phyloP scores from a whole-genome alignment of 441 rosid genomes.

The Erodium chrysanthum region DNA sequence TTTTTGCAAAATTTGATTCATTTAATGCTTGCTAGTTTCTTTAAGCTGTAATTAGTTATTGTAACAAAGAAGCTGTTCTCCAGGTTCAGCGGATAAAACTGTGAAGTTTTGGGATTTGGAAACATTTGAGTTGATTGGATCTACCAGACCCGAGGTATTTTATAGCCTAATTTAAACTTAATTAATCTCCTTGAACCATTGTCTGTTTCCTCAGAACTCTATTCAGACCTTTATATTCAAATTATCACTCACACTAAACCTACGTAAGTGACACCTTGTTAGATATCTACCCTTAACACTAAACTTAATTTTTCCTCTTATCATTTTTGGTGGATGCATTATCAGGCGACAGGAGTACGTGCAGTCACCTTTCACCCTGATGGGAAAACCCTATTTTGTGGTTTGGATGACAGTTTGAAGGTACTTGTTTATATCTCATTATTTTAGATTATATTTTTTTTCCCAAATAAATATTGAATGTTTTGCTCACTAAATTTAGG shows the following conservation, averaged over 20 bases:
- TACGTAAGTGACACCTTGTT: not conserved
- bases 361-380: slow-evolving; percentile 72
- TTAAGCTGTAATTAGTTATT: not conserved
- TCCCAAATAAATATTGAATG: slow-evolving; percentile 11
- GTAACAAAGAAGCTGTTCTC: slow-evolving; percentile 21
- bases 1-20: no score
- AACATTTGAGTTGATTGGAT: slow-evolving; percentile 89
- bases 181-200: not conserved
- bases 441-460: slow-evolving; percentile 3
- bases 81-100: slow-evolving; percentile 94
- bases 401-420: slow-evolving; percentile 79
- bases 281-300: not conserved
- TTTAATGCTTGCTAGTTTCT: not conserved
- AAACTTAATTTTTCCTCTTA: no score
- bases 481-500: slow-evolving; percentile 35
- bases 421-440: slow-evolving; percentile 32
- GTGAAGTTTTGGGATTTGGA: slow-evolving; percentile 97
- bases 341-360: slow-evolving; percentile 70
- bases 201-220: not conserved
- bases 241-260: not conserved
- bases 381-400: slow-evolving; percentile 81
- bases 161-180: not conserved
- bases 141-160: slow-evolving; percentile 83
- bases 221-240: not conserved
- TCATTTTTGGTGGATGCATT: not conserved